A percentile compares a stretch with the other conserved stretches of the same genome.
phyloP scores from a whole-genome alignment of 2,329 filamentous ascomycete genomes.

The Monilinia aucupariae region DNA sequence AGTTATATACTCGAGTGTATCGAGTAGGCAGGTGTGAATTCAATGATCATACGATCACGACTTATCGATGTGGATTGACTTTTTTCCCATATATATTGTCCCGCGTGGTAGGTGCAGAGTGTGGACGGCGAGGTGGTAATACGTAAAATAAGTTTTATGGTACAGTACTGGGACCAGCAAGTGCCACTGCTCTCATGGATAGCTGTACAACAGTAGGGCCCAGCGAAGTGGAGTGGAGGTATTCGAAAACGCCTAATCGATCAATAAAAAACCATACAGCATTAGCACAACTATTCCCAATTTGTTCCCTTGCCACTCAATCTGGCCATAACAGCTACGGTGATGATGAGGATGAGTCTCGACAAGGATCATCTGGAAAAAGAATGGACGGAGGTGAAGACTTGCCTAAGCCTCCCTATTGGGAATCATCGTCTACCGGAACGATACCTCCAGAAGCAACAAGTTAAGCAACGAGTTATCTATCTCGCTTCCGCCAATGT shows the following conservation, averaged over 20 bases:
- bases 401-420: constrained; percentile 8
- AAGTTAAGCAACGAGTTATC: too few relatives aligned
- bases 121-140: not conserved
- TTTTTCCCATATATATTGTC: not conserved
- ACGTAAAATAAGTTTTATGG: not conserved
- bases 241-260: constrained; percentile 4
- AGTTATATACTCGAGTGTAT: too few relatives aligned
- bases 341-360: not conserved
- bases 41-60: not conserved
- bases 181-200: constrained; percentile 12
- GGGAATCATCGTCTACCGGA: constrained; percentile 2
- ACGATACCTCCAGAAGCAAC: not conserved
- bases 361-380: not conserved
- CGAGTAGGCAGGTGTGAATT: not conserved
- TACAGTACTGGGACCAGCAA: not conserved
- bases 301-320: not conserved
- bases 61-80: not conserved
- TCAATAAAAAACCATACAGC: constrained; percentile 10
- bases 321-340: not conserved
- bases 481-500: not conserved
- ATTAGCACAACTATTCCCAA: constrained; percentile 5
- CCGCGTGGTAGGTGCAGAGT: constrained; percentile 2
- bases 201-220: not conserved
- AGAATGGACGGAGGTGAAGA: not conserved
- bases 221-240: constrained; percentile 3